Base-by-base conservation (phyloP, 2,329 filamentous ascomycete genomes). In the Coniochaeta sp. region DNA sequence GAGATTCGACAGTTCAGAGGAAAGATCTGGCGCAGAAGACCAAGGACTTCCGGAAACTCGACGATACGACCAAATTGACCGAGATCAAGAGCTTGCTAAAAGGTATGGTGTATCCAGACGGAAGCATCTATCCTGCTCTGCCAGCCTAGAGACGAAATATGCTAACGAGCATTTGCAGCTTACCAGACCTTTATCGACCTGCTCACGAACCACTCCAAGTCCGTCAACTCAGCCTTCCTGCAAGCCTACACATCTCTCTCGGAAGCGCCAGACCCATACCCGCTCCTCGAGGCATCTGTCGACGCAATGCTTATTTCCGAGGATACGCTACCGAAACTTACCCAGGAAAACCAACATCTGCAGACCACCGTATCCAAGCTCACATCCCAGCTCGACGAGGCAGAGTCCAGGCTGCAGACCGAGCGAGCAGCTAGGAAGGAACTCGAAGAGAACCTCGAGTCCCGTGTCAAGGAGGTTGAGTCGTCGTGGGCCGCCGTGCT, bases 1-100 rank as follows among this genome's bases (percentile, higher is more conserved):
- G 93, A 68, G 95, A 98, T 74, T 91, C 93, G n/a, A 89, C 96
- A 4, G 88, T 97, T 0, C 93, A 99, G 73, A 85, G 95, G 58
- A 99, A 99, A 72, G 96, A 99, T 62, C 80, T 99, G 22, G 95
- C 96, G n/a, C 93, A 97, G 71, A 98, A 97, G 81, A 99, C 95
- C 0, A 99, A 99, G 70, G 93, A 98, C 69, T 99, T 98, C 68
- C 83, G 93, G 62, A 98, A 97, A 73, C 82, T 96, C 12, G 93
- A 98, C 67, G 92, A 99, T 79, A 79, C 89, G 12, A 85, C 84
- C 60, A 99, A 98, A 74, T 77, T 99, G 59, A 80, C 81, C 5
- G 95, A 99, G 73, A 87, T 96, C 77, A 99, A 98, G 76, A 86
- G 86, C 42, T 77, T 99, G 57, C 77, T 99, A 61, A 97, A 96